These are phyloP conservation scores for Buddleja alternifolia DNA, from an alignment of 257 asterid genomes.

Conservation along the genomic window DNA sequence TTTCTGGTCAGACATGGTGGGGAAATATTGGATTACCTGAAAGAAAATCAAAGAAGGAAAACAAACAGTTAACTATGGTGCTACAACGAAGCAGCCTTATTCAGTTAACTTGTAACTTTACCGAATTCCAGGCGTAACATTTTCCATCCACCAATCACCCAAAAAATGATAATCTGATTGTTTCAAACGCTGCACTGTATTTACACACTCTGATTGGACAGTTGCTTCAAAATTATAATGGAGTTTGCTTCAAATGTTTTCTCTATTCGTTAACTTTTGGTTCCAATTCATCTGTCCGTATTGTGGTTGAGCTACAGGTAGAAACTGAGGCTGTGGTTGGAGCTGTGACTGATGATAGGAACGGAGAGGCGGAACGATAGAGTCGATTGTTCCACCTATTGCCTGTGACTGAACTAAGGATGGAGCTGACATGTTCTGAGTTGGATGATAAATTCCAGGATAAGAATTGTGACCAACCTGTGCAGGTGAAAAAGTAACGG, in stretches of 20 bases:
- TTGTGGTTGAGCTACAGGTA: constrained; percentile 29
- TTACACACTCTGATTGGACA: constrained; percentile 15
- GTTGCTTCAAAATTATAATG: neutral
- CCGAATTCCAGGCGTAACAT: neutral
- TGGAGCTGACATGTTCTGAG: constrained; percentile 40
- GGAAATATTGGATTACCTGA: constrained; percentile 9
- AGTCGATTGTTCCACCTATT: constrained; percentile 43
- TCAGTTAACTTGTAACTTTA: neutral
- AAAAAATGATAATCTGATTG: neutral
- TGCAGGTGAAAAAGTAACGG: constrained; percentile 40
- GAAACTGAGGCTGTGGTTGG: constrained; percentile 28
- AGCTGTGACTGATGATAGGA: constrained; percentile 43
- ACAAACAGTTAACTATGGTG: too few relatives aligned
- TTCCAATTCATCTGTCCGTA: constrained; percentile 51
- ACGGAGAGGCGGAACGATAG: constrained; percentile 40
- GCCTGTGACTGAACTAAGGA: constrained; percentile 48
- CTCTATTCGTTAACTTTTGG: constrained; percentile 40
- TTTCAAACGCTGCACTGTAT: neutral
- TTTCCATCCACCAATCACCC: neutral
- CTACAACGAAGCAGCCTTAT: too few relatives aligned
- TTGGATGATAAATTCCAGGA: constrained; percentile 48
- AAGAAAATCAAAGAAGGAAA: too few relatives aligned
- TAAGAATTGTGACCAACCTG: constrained; percentile 44
- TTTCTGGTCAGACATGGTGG: constrained; percentile 16
- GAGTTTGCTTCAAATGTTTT: constrained; percentile 36